Evolutionary conservation across 2,329 filamentous ascomycete species (phyloP).

Genomic region (Aureobasidium sp.): DNA sequence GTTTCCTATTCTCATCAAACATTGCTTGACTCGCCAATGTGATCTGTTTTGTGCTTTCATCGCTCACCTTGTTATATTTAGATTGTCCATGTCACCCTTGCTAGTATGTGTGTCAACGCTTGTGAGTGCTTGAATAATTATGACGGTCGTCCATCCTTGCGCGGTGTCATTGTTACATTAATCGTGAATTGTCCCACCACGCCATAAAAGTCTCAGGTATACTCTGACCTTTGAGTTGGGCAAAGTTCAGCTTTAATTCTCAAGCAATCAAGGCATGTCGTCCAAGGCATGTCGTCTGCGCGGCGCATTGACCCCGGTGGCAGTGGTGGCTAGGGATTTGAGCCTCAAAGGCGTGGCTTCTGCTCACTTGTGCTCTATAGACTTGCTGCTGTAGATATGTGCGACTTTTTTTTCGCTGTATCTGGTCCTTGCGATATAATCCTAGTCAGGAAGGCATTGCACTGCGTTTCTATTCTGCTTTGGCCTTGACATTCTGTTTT

Average conservation of each 20-base stretch:
- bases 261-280: not conserved
- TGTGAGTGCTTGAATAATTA: not conserved
- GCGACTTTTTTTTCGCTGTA: not conserved
- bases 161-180: not conserved
- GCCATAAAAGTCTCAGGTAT: no score
- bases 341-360: slow-evolving; percentile 3
- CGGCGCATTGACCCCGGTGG: slow-evolving; percentile 1
- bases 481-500: not conserved
- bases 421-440: not conserved
- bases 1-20: slow-evolving; percentile 3
- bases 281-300: not conserved
- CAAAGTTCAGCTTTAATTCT: not conserved
- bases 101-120: accelerated
- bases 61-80: no score
- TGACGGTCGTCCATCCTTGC: not conserved
- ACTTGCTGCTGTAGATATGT: not conserved
- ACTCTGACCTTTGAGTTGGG: not conserved
- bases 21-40: not conserved
- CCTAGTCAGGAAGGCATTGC: not conserved
- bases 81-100: no score
- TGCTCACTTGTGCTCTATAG: not conserved
- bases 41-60: not conserved
- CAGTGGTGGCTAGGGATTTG: not conserved
- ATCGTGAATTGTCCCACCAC: no score
- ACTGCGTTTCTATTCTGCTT: not conserved